These are phyloP conservation scores for Gliomastix tumulicola DNA, from an alignment of 2,329 filamentous ascomycete genomes.

Conservation along the genomic window DNA sequence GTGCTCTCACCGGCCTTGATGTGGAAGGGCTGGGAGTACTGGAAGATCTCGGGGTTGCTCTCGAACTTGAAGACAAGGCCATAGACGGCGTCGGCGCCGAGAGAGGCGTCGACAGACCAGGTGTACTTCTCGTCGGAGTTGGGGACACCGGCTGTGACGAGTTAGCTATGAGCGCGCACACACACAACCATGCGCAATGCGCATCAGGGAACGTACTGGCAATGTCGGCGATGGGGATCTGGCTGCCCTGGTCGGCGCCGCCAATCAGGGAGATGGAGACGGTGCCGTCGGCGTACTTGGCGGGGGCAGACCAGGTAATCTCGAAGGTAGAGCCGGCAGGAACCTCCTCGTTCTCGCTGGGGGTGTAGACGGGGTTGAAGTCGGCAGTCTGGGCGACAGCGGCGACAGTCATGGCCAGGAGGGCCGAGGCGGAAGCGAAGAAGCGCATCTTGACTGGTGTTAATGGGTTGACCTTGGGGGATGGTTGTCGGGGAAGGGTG, in stretches of 20 bases:
- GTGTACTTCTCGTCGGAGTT: conserved; percentile 35
- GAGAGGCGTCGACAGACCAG: conserved; percentile 41
- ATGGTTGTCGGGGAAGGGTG: conserved; percentile 8
- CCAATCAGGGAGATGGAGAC: conserved; percentile 49
- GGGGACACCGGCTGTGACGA: conserved; percentile 33
- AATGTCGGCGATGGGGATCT: conserved; percentile 33
- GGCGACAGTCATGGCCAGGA: conserved; percentile 44
- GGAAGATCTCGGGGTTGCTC: conserved; percentile 40
- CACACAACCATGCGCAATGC: background rate
- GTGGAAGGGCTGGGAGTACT: conserved; percentile 57
- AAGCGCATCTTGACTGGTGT: conserved; percentile 45
- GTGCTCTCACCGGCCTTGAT: conserved; percentile 21
- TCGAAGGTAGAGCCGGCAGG: conserved; percentile 39
- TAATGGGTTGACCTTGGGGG: conserved; percentile 3
- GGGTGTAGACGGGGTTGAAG: conserved; percentile 48
- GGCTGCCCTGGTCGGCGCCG: conserved; percentile 34
- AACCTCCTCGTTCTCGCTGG: conserved; percentile 33
- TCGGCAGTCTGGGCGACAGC: conserved; percentile 46
- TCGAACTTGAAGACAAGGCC: conserved; percentile 49
- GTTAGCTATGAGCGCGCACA: background rate
- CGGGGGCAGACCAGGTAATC: conserved; percentile 41
- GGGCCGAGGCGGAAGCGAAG: conserved; percentile 35
- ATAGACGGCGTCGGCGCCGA: conserved; percentile 42
- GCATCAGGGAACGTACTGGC: conserved; percentile 52
- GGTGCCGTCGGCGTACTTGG: conserved; percentile 30